Percentiles rank a stretch among this genome's conserved stretches.
These are phyloP conservation scores for Kodamaea laetipori DNA, from an alignment of 805 yeast species.

Conservation along the genomic window DNA sequence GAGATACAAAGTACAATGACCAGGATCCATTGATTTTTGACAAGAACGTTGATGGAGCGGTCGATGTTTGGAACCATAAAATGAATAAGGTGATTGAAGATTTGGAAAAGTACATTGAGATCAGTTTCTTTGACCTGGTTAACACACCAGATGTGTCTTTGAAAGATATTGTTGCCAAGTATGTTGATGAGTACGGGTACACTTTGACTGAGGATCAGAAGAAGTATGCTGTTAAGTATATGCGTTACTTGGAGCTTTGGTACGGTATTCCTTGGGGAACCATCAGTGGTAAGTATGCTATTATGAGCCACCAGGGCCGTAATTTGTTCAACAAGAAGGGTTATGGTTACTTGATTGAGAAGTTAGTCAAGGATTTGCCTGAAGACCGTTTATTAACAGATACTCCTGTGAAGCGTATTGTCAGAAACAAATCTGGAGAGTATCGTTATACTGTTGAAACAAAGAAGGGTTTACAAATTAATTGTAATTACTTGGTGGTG, in stretches of 20 bases:
- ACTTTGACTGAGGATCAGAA: slow-evolving; percentile 55
- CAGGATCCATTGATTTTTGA: slow-evolving; percentile 30
- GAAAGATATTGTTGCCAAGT: slow-evolving; percentile 49
- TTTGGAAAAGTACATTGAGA: slow-evolving; percentile 57
- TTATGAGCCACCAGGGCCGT: slow-evolving; percentile 75
- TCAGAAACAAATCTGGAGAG: neutral
- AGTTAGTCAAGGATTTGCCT: slow-evolving; percentile 41
- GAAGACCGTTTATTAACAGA: slow-evolving; percentile 38
- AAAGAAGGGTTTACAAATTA: slow-evolving; percentile 28
- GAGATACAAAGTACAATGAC: slow-evolving; percentile 53
- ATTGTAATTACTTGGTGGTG: slow-evolving; percentile 62
- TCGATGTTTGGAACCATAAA: slow-evolving; percentile 32
- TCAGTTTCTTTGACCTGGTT: slow-evolving; percentile 53
- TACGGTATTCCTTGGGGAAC: slow-evolving; percentile 70
- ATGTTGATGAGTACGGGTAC: slow-evolving; percentile 46
- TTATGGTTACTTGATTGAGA: slow-evolving; percentile 53
- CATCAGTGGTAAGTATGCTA: slow-evolving; percentile 67
- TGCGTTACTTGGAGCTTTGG: slow-evolving; percentile 73
- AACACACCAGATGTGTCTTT: slow-evolving; percentile 55
- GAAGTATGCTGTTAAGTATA: slow-evolving; percentile 50
- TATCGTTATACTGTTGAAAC: slow-evolving; percentile 33
- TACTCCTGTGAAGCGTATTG: slow-evolving; percentile 11
- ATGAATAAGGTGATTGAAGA: slow-evolving; percentile 51
- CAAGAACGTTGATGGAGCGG: slow-evolving; percentile 30
- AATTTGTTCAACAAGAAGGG: slow-evolving; percentile 70